Percentiles rank a stretch among this genome's conserved stretches.
phyloP scores from a whole-genome alignment of 2,329 filamentous ascomycete species.

The Didymella exigua region DNA sequence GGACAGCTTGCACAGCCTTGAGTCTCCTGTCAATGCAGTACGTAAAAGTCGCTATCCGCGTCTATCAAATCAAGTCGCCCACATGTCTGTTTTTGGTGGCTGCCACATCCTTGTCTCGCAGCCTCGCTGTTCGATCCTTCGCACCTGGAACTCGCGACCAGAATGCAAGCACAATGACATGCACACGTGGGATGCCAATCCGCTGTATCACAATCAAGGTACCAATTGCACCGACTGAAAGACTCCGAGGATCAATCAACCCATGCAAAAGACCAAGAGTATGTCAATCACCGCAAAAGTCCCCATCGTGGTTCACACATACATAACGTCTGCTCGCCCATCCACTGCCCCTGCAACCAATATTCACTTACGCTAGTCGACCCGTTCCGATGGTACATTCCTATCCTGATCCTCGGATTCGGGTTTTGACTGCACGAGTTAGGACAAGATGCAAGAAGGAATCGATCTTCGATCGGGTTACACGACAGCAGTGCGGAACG shows the following conservation, averaged over 20 bases:
- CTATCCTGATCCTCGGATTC: conserved; percentile 11
- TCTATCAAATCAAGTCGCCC: conserved; percentile 2
- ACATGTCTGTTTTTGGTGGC: background rate
- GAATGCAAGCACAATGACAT: background rate
- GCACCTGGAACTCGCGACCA: background rate
- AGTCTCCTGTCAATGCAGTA: conserved; percentile 1
- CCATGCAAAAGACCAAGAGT: background rate
- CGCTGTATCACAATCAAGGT: background rate
- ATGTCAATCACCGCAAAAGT: background rate
- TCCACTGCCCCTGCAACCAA: background rate
- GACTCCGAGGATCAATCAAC: background rate
- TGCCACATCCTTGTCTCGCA: conserved; percentile 2
- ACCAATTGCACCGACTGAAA: background rate
- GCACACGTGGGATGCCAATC: background rate
- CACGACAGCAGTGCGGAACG: conserved; percentile 10
- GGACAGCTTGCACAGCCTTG: background rate
- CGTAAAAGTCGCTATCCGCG: conserved; percentile 7
- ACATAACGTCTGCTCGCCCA: background rate
- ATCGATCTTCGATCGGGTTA: conserved; percentile 7
- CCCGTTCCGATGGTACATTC: conserved; percentile 7
- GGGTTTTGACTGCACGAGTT: conserved; percentile 11
- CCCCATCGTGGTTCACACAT: background rate
- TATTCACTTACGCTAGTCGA: conserved; percentile 5
- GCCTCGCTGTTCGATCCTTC: conserved; percentile 4
- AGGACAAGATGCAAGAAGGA: conserved; percentile 6